Evolutionary conservation across 2,329 filamentous ascomycete genomes (phyloP), one percentile per base, ranked within the genome.

Genomic region (Leptographium lundbergii): DNA sequence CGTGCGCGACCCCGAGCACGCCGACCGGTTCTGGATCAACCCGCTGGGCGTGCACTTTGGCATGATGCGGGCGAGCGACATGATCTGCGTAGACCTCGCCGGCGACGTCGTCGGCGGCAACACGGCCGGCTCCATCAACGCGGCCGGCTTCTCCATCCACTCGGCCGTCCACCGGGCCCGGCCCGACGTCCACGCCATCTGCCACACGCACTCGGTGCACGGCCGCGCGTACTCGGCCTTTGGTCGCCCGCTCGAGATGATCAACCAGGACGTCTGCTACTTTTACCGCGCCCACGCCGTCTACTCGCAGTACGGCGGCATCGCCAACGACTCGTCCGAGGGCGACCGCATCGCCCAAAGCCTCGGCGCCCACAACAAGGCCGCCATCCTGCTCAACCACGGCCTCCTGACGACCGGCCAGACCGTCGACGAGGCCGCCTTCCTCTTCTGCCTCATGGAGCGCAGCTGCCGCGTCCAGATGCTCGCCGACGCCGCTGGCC

Each of bases 391-490:
- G 50, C 70, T 78, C 54, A 86, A 86, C 64, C 82, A 86, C 66
- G 83, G 83, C 0, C 68, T 86, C 19, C 65, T 86, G 56, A 85
- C 81, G 0, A 79, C 81, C 0, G 83, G 83, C 2, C 65, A 66
- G 2, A 86, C 82, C 0, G 81, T 86, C 5, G 83, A 85, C 63
- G 82, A 86, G 67, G 82, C 82, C 0, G 81, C 81, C 0, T 85
- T 80, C 65, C 67, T 84, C 29, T 85, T 83, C 67, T 77, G 76
- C 1, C 68, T 80, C n/a, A 76, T 84, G 70, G 83, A 86, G 73
- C 81, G 19, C 81, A 85, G 80, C 11, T 90, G 87, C 64, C 77
- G 83, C 57, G 75, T 85, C 11, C 87, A 90, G 67, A 68, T 86
- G 51, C 68, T 77, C 61, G 77, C 78, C 11, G 82, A 86, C 66